Evolutionary conservation across 2,329 filamentous ascomycete species (phyloP), one percentile per base, ranked within the genome.

Genomic region (Penicillium freii): DNA sequence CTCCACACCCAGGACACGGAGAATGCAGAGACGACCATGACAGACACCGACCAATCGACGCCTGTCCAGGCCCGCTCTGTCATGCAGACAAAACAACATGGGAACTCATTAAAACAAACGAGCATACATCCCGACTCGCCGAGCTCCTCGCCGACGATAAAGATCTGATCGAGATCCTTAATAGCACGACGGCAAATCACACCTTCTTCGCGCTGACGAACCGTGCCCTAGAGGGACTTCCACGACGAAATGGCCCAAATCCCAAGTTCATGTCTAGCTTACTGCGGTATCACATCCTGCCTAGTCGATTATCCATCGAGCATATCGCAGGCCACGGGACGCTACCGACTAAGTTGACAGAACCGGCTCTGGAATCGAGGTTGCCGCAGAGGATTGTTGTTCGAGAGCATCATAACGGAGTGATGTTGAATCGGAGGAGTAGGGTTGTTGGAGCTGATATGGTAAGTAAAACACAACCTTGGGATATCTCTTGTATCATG

Each of bases 171-270:
- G 73, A 88, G 53, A 73, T 86, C 4, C 82, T 97, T 29, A 52
- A 52, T 6, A 83, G 84, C 68, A 93, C 90, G 1, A 76, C 83
- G 36, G 79, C 83, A 23, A 92, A 93, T 73, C 85, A 88, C 69
- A 96, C 92, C 0, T 75, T 94, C 50, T 95, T 96, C 67, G 89
- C 90, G 2, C 92, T 92, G 0, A 86, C 84, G 1, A 85, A 96
- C 71, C 78, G 81, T 49, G 91, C 91, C 0, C 93, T 97, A 66
- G 84, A 52, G 17, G 25, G 17, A 36, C 39, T 45, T 88, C 57
- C 80, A 86, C 21, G 74, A 51, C 75, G 80, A 50, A 44, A 13
- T 59, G 75, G 87, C 87, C 5, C 82, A 82, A 56, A n/a, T 27
- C 17, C 21, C 6, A 51, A 36, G 31, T 87, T 91, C 73, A 87